Conservation (phyloP, 345 rosid genomes). For the Pistacia vera region DNA sequence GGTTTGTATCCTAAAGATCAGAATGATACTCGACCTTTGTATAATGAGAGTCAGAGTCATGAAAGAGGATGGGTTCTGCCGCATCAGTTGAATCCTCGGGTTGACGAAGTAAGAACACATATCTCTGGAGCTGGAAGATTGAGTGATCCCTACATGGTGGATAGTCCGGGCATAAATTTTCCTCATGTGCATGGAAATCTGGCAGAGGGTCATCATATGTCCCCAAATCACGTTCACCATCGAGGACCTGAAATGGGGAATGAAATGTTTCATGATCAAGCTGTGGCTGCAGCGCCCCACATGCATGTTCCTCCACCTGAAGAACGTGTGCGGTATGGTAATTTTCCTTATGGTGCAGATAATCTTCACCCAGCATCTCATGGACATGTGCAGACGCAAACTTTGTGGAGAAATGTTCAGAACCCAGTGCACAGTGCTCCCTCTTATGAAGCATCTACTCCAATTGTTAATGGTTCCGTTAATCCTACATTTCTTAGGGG, state of each 20-base stretch:
- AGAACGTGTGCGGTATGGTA: slow-evolving; percentile 59
- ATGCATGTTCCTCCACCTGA: slow-evolving; percentile 48
- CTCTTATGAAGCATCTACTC: slow-evolving; percentile 48
- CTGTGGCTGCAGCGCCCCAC: slow-evolving; percentile 43
- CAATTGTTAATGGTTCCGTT: slow-evolving; percentile 54
- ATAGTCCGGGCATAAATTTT: slow-evolving; percentile 63
- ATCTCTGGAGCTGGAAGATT: slow-evolving; percentile 63
- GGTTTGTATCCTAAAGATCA: slow-evolving; percentile 56
- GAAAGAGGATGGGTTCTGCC: slow-evolving; percentile 82
- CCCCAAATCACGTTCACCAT: slow-evolving; percentile 47
- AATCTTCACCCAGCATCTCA: slow-evolving; percentile 49
- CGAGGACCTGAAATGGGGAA: slow-evolving; percentile 64
- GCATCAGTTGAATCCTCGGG: slow-evolving; percentile 59
- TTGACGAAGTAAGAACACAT: slow-evolving; percentile 70
- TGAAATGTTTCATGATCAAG: slow-evolving; percentile 66
- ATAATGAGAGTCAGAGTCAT: slow-evolving; percentile 52
- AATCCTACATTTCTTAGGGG: slow-evolving; percentile 48
- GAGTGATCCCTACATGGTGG: slow-evolving; percentile 59
- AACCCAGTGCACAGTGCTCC: slow-evolving; percentile 55
- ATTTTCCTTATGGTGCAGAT: slow-evolving; percentile 66
- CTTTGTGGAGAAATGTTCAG: slow-evolving; percentile 66
- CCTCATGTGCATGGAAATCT: slow-evolving; percentile 57
- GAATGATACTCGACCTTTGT: slow-evolving; percentile 45
- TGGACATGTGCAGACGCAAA: slow-evolving; percentile 55
- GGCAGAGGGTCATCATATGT: slow-evolving; percentile 50